Evolutionary conservation across 2,329 filamentous ascomycete genomes (phyloP).

Genomic region (Domatiomyces globalis): DNA sequence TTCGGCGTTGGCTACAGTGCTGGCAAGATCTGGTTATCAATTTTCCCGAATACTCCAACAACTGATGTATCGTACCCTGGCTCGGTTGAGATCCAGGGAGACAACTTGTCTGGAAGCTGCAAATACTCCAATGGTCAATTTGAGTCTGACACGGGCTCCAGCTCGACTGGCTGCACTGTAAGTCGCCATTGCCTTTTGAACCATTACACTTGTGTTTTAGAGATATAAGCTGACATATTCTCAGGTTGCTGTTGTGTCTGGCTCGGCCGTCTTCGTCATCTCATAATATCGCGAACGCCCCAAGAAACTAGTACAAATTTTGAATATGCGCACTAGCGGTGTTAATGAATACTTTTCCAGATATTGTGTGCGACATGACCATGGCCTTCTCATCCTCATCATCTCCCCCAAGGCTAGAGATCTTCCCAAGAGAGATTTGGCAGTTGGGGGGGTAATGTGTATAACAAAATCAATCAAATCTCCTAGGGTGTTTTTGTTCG

Average conservation of each 20-base stretch:
- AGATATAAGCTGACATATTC: slow-evolving; percentile 4
- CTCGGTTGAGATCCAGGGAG: slow-evolving; percentile 62
- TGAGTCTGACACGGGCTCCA: slow-evolving; percentile 36
- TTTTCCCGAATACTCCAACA: slow-evolving; percentile 74
- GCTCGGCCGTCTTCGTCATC: slow-evolving; percentile 37
- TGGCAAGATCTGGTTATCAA: slow-evolving; percentile 61
- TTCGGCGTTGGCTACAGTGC: slow-evolving; percentile 58
- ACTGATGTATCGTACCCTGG: slow-evolving; percentile 57
- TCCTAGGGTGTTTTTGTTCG: not conserved
- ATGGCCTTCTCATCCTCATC: not conserved
- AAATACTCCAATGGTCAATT: slow-evolving; percentile 52
- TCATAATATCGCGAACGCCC: slow-evolving; percentile 13
- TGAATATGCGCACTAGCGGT: not conserved
- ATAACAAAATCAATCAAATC: not conserved
- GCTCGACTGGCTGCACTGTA: slow-evolving; percentile 64
- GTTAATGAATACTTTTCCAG: not conserved
- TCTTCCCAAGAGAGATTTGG: not conserved
- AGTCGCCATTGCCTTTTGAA: slow-evolving; percentile 28
- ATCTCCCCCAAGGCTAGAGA: not conserved
- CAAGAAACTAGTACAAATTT: not conserved
- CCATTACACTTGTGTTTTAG: not conserved
- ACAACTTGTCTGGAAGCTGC: slow-evolving; percentile 46
- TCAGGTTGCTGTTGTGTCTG: slow-evolving; percentile 36
- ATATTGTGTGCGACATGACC: slow-evolving; percentile 11
- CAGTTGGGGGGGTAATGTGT: not conserved